Conservation (phyloP, 495 filamentous ascomycete genomes). For the Penicillium nucicola region DNA sequence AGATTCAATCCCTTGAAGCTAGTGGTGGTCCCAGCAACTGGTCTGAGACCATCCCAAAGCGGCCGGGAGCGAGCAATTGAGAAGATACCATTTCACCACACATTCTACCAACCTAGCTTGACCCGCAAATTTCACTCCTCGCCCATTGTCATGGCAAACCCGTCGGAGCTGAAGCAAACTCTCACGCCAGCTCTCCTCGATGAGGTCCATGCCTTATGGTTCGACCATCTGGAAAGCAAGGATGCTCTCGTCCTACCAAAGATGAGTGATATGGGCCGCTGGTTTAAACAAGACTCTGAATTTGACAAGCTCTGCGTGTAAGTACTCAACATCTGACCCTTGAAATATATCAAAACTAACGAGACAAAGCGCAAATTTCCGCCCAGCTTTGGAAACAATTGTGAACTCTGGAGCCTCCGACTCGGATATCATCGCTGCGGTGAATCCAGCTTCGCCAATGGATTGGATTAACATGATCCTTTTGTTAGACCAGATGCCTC, state of each 20-base stretch:
- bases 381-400: constrained; percentile 23
- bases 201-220: constrained; percentile 23
- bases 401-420: constrained; percentile 13
- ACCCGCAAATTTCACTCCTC: constrained; percentile 6
- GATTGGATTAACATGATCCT: constrained; percentile 27
- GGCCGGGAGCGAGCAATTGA: not conserved
- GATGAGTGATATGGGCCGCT: constrained; percentile 18
- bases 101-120: not conserved
- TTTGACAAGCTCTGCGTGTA: constrained; percentile 32
- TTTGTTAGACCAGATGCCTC: constrained; percentile 29
- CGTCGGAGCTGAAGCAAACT: constrained; percentile 12
- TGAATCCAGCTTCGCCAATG: constrained; percentile 13
- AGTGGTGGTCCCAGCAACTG: not conserved
- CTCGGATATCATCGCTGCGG: constrained; percentile 18
- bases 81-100: not conserved
- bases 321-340: not conserved
- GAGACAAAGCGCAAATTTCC: constrained; percentile 19
- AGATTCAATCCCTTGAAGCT: not conserved
- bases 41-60: not conserved
- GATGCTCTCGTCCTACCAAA: constrained; percentile 15
- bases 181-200: constrained; percentile 21
- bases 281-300: constrained; percentile 22
- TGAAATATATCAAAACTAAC: not conserved
- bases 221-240: constrained; percentile 15
- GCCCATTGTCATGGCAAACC: not conserved